phyloP scores from a whole-genome alignment of 1,284 basidiomycete species.

The Xanthoconium separans region DNA sequence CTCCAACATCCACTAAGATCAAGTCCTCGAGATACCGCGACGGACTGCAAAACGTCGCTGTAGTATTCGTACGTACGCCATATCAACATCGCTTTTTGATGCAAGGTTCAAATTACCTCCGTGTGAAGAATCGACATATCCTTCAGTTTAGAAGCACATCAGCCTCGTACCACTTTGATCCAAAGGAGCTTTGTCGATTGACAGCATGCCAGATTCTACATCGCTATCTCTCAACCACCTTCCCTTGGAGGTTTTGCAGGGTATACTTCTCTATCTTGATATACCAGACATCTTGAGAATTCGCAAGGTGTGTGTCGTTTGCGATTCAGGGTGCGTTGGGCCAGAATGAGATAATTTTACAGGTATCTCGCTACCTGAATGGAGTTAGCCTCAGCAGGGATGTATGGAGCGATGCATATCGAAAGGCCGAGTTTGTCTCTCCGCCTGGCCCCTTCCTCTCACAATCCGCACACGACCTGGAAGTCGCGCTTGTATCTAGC shows the following conservation, averaged over 20 bases:
- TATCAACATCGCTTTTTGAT: no score
- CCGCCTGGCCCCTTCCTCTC: constrained; percentile 21
- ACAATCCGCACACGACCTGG: constrained; percentile 16
- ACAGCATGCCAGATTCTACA: not conserved
- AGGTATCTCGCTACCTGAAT: constrained; percentile 22
- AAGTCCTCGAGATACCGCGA: no score
- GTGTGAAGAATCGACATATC: no score
- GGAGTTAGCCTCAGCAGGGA: not conserved
- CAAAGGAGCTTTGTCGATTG: no score
- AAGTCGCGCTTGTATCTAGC: constrained; percentile 10
- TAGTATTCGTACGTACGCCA: no score
- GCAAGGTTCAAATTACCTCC: no score
- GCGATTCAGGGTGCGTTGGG: no score
- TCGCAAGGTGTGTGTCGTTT: constrained; percentile 15
- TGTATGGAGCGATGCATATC: constrained; percentile 20
- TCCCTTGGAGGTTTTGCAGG: constrained; percentile 14
- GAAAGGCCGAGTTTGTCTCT: constrained; percentile 10
- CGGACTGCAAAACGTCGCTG: no score
- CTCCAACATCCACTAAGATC: no score
- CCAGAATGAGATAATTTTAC: not conserved
- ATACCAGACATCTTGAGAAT: constrained; percentile 19
- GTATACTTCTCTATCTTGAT: constrained; percentile 13
- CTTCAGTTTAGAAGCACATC: no score
- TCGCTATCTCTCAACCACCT: constrained; percentile 4
- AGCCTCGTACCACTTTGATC: no score